These are phyloP conservation scores for Nakaseomyces nivariensis DNA, from an alignment of 1,139 yeast species.

Conservation along the genomic window DNA sequence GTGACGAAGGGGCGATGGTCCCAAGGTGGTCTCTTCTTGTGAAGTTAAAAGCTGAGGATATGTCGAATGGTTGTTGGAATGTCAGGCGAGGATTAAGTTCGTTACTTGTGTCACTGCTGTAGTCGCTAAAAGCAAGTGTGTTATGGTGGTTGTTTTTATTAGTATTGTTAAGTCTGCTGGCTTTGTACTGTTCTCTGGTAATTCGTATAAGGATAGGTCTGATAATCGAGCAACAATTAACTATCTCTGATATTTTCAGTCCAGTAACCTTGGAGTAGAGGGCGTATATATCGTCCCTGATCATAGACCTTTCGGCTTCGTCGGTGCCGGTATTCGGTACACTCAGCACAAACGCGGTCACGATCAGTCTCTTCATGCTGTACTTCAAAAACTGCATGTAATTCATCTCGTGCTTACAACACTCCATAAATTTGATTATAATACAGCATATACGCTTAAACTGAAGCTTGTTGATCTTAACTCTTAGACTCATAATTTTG, in stretches of 20 bases:
- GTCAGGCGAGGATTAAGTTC: background rate
- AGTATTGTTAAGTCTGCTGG: background rate
- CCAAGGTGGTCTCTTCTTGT: conserved; percentile 1
- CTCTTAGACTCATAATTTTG: conserved; percentile 14
- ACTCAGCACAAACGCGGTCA: conserved; percentile 17
- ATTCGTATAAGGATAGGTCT: conserved; percentile 17
- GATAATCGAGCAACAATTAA: conserved; percentile 21
- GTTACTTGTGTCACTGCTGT: background rate
- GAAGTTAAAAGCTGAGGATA: background rate
- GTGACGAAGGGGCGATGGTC: background rate
- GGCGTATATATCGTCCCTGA: conserved; percentile 14
- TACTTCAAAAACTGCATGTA: conserved; percentile 16
- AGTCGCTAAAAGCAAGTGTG: background rate
- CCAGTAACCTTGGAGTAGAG: conserved; percentile 17
- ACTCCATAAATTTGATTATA: conserved; percentile 18
- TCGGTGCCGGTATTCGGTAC: conserved; percentile 10
- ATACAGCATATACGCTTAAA: conserved; percentile 22
- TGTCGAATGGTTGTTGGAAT: conserved; percentile 1
- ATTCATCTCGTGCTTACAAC: conserved; percentile 14
- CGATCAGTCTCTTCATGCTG: conserved; percentile 16
- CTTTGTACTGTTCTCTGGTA: conserved; percentile 9
- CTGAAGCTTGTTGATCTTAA: conserved; percentile 12
- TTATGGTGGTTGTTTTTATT: background rate
- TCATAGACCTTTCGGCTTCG: conserved; percentile 10
- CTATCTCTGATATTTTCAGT: conserved; percentile 15